Conservation (phyloP, 1,284 basidiomycete species). For the Farysia itapuensis region DNA sequence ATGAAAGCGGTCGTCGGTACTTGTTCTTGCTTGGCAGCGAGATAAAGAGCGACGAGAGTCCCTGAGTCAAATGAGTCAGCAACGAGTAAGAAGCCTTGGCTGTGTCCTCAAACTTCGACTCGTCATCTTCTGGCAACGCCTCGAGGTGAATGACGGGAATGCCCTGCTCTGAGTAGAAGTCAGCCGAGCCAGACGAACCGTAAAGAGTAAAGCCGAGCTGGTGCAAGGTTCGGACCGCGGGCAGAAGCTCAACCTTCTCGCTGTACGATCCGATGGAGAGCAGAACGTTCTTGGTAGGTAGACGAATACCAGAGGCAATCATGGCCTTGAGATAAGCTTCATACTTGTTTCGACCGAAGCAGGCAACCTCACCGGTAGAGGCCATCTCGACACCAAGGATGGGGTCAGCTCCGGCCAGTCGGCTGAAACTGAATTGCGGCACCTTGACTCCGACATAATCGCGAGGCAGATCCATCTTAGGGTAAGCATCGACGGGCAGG, state of each 20-base stretch:
- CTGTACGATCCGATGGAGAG: constrained; percentile 94
- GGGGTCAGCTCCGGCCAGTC: constrained; percentile 92
- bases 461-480: constrained; percentile 77
- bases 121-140: constrained; percentile 58
- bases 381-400: constrained; percentile 99
- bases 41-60: constrained; percentile 77
- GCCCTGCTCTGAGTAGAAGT: constrained; percentile 58
- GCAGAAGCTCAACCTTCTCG: constrained; percentile 95
- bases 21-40: constrained; percentile 98
- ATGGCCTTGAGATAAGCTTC: constrained; percentile 97
- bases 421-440: constrained; percentile 95
- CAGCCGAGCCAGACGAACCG: constrained; percentile 89
- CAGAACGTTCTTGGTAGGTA: constrained; percentile 92
- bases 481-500: constrained; percentile 84
- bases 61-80: constrained; percentile 55
- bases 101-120: constrained; percentile 49
- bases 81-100: constrained; percentile 57
- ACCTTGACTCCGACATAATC: constrained; percentile 99
- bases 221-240: constrained; percentile 93
- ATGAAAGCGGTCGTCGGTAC: constrained; percentile 93
- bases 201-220: constrained; percentile 94
- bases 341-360: constrained; percentile 96
- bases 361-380: constrained; percentile 98
- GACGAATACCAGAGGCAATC: constrained; percentile 90
- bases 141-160: constrained; percentile 58